phyloP scores from a whole-genome alignment of 371 early-diverging fungal genomes.

The Mucor racemosus region DNA sequence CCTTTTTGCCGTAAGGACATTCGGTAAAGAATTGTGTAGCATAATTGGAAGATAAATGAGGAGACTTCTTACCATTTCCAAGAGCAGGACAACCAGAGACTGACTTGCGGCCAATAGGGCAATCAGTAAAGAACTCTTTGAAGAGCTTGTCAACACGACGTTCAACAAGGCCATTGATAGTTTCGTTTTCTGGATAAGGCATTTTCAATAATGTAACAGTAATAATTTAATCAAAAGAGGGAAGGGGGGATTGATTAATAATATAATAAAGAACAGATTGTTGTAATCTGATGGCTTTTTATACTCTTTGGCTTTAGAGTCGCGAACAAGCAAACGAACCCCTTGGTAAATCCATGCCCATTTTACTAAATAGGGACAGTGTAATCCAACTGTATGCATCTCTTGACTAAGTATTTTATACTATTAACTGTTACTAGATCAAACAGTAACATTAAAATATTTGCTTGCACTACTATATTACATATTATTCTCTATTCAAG shows the following conservation, averaged over 20 bases:
- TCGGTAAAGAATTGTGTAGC: constrained; percentile 17
- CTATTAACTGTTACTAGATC: neutral
- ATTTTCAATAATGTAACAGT: neutral
- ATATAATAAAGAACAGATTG: neutral
- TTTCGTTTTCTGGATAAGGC: neutral
- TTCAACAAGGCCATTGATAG: constrained; percentile 14
- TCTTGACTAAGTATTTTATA: neutral
- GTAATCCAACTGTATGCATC: neutral
- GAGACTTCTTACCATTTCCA: neutral
- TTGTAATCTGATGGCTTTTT: neutral
- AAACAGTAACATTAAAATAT: neutral
- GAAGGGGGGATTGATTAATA: neutral
- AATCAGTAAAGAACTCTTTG: constrained; percentile 17
- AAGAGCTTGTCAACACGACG: constrained; percentile 15
- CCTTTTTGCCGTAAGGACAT: constrained; percentile 19
- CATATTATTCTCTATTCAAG: no score
- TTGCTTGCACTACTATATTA: neutral
- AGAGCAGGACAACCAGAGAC: constrained; percentile 15
- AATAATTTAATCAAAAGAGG: neutral
- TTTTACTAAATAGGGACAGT: neutral
- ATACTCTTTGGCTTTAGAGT: neutral
- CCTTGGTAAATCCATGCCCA: neutral
- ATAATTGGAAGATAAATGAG: constrained; percentile 3
- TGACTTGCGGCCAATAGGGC: constrained; percentile 20
- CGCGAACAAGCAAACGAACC: neutral